These are phyloP conservation scores for Aspergillus cejpii DNA, from an alignment of 2,329 filamentous ascomycete genomes.

Conservation along the genomic window DNA sequence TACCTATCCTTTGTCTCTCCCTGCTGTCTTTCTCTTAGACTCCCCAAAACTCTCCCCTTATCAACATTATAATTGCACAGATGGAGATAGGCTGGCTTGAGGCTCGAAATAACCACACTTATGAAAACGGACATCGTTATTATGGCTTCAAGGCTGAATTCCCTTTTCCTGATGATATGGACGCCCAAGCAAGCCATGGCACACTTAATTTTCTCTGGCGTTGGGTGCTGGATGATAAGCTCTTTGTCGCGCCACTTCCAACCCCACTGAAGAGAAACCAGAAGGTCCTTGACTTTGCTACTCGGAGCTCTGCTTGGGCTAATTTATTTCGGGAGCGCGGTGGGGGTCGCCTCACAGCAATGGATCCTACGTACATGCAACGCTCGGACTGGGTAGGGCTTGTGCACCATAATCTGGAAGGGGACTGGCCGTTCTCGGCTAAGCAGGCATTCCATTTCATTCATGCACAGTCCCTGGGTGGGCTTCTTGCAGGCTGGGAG, in stretches of 20 bases:
- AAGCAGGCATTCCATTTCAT: conserved; percentile 8
- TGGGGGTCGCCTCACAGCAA: background rate
- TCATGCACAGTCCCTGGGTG: conserved; percentile 4
- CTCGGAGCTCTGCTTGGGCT: conserved; percentile 2
- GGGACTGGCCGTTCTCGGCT: conserved; percentile 6
- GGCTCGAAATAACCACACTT: conserved; percentile 1
- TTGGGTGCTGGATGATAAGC: conserved; percentile 1
- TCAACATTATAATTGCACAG: too few relatives aligned
- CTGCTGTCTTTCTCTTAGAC: too few relatives aligned
- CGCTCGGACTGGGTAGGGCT: background rate
- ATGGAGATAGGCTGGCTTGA: too few relatives aligned
- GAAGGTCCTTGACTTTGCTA: conserved; percentile 6
- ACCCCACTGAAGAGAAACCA: background rate
- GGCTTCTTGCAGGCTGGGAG: conserved; percentile 1
- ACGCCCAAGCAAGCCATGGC: background rate
- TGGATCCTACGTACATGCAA: conserved; percentile 1
- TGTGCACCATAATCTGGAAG: conserved; percentile 5
- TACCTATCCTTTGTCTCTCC: background rate
- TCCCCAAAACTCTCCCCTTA: too few relatives aligned
- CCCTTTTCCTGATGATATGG: conserved; percentile 1
- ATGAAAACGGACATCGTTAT: conserved; percentile 6
- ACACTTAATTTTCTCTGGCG: background rate
- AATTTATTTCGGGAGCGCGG: background rate
- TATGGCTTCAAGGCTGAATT: conserved; percentile 1
- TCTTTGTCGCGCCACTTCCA: conserved; percentile 2